Evolutionary conservation across 2,329 filamentous ascomycete genomes (phyloP).

Genomic region (Hymenoscyphus fructigenus): DNA sequence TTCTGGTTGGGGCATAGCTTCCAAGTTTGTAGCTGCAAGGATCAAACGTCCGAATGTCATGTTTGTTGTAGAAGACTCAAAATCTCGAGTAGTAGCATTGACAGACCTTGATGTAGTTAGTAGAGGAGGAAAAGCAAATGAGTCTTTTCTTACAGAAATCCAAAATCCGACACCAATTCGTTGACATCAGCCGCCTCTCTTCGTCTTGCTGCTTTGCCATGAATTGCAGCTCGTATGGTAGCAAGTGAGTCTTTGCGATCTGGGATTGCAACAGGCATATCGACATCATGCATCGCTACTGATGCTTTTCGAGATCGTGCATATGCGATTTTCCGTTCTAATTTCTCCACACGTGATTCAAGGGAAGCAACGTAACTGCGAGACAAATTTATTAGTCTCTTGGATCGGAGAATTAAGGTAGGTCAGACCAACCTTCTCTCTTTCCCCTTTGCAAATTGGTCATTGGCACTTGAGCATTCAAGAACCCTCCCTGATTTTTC

Average conservation of each 20-base stretch:
- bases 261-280: slow-evolving; percentile 44
- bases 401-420: background rate
- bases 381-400: slow-evolving; percentile 21
- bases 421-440: slow-evolving; percentile 67
- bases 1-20: slow-evolving; percentile 63
- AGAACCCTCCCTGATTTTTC: slow-evolving; percentile 83
- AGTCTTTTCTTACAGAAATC: slow-evolving; percentile 66
- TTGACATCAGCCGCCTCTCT: slow-evolving; percentile 85
- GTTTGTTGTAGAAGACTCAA: slow-evolving; percentile 81
- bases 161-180: slow-evolving; percentile 89
- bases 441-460: slow-evolving; percentile 93
- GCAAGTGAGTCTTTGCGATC: slow-evolving; percentile 65
- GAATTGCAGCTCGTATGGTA: slow-evolving; percentile 60
- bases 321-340: slow-evolving; percentile 75
- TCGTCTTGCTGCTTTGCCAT: slow-evolving; percentile 62
- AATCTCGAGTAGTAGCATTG: slow-evolving; percentile 91
- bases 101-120: slow-evolving; percentile 62
- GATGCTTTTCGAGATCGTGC: slow-evolving; percentile 71
- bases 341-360: slow-evolving; percentile 85
- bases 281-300: slow-evolving; percentile 63
- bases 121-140: slow-evolving; percentile 6
- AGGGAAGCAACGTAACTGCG: slow-evolving; percentile 85
- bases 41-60: slow-evolving; percentile 93
- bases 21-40: slow-evolving; percentile 76
- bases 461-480: slow-evolving; percentile 91